Percentiles rank a stretch among this genome's conserved stretches.
phyloP scores from a whole-genome alignment of 2,329 filamentous ascomycete genomes.

The Cladosporium sp. region DNA sequence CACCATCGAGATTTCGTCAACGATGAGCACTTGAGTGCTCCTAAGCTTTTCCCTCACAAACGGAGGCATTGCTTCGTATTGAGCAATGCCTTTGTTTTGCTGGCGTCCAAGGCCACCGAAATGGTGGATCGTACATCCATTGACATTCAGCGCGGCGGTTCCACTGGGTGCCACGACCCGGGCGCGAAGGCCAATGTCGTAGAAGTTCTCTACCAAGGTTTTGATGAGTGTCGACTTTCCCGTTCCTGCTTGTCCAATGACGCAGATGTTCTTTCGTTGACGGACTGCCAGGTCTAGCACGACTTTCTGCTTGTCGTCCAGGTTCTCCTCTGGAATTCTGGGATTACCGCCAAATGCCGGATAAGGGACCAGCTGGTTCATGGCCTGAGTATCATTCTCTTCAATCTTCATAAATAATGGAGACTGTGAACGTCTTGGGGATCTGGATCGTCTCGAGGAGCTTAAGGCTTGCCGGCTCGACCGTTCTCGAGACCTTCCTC shows the following conservation, averaged over 20 bases:
- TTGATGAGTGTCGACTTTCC: constrained; percentile 18
- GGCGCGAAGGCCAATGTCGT: constrained; percentile 35
- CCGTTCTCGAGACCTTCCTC: too few species aligned
- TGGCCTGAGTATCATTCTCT: too few species aligned
- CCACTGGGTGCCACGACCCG: constrained; percentile 57
- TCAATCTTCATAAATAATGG: too few species aligned
- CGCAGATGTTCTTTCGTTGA: neutral
- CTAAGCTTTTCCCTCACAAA: constrained; percentile 34
- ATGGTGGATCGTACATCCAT: constrained; percentile 52
- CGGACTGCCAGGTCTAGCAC: neutral
- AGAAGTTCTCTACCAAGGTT: constrained; percentile 29
- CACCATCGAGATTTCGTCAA: constrained; percentile 65
- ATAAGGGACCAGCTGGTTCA: too few species aligned
- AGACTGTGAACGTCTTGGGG: too few species aligned
- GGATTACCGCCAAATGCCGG: too few species aligned
- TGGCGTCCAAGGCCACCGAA: constrained; percentile 55
- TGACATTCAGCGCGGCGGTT: constrained; percentile 53
- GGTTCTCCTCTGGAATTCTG: too few species aligned
- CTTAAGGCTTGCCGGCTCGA: too few species aligned
- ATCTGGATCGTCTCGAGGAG: too few species aligned
- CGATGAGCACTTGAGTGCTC: constrained; percentile 52
- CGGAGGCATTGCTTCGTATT: constrained; percentile 20
- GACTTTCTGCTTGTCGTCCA: neutral
- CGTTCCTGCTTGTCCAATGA: constrained; percentile 16
- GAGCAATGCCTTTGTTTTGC: constrained; percentile 39